A percentile compares a stretch with the other conserved stretches of the same genome.
These are phyloP conservation scores for Lactarius deliciosus DNA, from an alignment of 768 basidiomycete species.

Conservation along the genomic window DNA sequence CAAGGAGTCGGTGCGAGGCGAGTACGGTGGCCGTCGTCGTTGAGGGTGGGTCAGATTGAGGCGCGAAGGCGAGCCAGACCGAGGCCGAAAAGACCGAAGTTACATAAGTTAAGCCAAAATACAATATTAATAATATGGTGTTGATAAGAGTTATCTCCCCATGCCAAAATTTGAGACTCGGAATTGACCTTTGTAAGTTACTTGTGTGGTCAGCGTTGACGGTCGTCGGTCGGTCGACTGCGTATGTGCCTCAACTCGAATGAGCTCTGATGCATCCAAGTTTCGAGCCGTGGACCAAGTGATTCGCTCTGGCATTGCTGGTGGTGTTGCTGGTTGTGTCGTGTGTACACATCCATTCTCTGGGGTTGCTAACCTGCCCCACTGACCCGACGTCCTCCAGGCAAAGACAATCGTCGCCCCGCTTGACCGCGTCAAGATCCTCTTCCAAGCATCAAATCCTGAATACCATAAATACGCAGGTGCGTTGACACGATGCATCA, in stretches of 20 bases:
- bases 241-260: slow-evolving; percentile 37
- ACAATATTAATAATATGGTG: not conserved
- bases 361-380: slow-evolving; percentile 3
- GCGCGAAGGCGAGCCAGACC: no score
- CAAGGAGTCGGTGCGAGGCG: no score
- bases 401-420: slow-evolving; percentile 95
- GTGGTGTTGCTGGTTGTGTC: slow-evolving; percentile 90
- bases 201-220: no score
- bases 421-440: slow-evolving; percentile 96
- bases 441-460: slow-evolving; percentile 95
- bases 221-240: not conserved
- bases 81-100: no score
- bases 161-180: no score
- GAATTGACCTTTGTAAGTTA: no score
- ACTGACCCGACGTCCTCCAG: slow-evolving; percentile 42
- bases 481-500: slow-evolving; percentile 36
- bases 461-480: slow-evolving; percentile 94
- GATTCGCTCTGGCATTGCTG: slow-evolving; percentile 84
- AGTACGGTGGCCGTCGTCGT: no score
- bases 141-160: not conserved
- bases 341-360: slow-evolving; percentile 48
- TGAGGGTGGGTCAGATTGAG: no score
- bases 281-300: slow-evolving; percentile 39
- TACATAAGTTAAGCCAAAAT: no score
- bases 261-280: slow-evolving; percentile 56